phyloP scores from a whole-genome alignment of 1,284 basidiomycete genomes.

The Ganoderma lingzhi region DNA sequence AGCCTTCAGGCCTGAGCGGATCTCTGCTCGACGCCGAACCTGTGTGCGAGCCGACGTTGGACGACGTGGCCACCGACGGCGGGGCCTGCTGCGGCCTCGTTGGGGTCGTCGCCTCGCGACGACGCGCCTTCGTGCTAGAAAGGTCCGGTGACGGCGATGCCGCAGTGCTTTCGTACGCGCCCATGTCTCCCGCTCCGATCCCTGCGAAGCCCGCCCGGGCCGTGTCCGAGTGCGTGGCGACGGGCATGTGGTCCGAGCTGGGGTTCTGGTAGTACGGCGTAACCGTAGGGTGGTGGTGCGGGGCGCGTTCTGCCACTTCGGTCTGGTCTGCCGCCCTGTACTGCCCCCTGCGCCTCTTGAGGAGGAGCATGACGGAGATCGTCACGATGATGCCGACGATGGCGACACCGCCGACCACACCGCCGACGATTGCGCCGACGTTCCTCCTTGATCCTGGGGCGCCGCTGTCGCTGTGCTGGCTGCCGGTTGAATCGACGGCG shows the following conservation, averaged over 20 bases:
- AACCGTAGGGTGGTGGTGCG: conserved; percentile 15
- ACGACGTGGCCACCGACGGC: conserved; percentile 12
- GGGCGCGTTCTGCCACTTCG: conserved; percentile 9
- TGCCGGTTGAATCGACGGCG: background rate
- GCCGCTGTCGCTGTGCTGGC: background rate
- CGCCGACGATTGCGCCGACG: conserved; percentile 30
- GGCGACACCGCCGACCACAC: conserved; percentile 28
- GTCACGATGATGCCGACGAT: conserved; percentile 14
- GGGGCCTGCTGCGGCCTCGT: conserved; percentile 20
- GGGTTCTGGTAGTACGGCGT: conserved; percentile 11
- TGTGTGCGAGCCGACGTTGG: background rate
- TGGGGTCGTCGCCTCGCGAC: conserved; percentile 20
- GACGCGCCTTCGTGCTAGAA: conserved; percentile 16
- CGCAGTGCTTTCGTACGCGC: background rate
- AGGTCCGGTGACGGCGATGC: background rate
- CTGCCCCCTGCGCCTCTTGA: conserved; percentile 8
- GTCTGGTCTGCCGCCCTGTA: background rate
- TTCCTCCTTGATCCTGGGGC: background rate
- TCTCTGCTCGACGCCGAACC: conserved; percentile 31
- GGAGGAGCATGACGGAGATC: conserved; percentile 20
- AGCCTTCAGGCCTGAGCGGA: conserved; percentile 27
- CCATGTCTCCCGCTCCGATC: background rate
- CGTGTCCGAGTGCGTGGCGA: background rate
- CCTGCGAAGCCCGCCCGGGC: conserved; percentile 8
- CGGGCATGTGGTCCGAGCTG: background rate